Base-by-base conservation (phyloP, 208 protist species). In the Herpetomonas samuelpessoai region DNA sequence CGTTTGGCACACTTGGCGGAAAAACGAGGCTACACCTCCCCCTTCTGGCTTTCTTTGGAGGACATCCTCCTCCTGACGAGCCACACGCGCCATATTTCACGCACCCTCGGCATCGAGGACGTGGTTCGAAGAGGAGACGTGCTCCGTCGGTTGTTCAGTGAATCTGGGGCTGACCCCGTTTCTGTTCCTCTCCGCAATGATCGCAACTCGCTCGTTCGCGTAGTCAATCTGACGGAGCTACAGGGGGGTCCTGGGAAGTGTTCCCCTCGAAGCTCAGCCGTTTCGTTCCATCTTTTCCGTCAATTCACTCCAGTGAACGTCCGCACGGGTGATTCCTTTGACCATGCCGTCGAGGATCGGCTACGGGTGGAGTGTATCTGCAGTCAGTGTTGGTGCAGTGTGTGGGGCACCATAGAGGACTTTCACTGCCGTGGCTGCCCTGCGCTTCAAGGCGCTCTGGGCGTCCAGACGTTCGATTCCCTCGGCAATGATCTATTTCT, bases 321-420 rank as follows among this genome's bases (percentile, higher is more conserved):
- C 6, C 25, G 63, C 16, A 88, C 80, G 21, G 54, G 49, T 22
- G 26, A 21, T 12, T 38, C 41, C 2, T 87, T 86, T 56, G 48
- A 50, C 10, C 47, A 30, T 25, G 49, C 48, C 14, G 60, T 88
- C 3, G 74, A 65, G 44, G 55, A 68, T 18, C 58, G 53, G 0
- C 58, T 92, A n/a, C 78, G 85, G 1, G 38, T 57, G 4, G 76
- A 88, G 61, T 66, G 71, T 46, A 30, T 62, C 1, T 16, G 14
- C 19, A 83, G 57, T 22, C 55, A 62, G 3, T 81, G 73, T 56
- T 92, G 85, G 82, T 92, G 85, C 62, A 78, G 59, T 41, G 48
- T 92, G 7, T 92, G 85, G 82, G 85, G 81, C 22, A 87, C 75
- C 1, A 41, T 47, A 18, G 57, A 74, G 29, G 81, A 86, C 41